Evolutionary conservation across 345 rosid genomes (phyloP), one percentile per base, ranked within the genome.

Genomic region (Pistacia vera): DNA sequence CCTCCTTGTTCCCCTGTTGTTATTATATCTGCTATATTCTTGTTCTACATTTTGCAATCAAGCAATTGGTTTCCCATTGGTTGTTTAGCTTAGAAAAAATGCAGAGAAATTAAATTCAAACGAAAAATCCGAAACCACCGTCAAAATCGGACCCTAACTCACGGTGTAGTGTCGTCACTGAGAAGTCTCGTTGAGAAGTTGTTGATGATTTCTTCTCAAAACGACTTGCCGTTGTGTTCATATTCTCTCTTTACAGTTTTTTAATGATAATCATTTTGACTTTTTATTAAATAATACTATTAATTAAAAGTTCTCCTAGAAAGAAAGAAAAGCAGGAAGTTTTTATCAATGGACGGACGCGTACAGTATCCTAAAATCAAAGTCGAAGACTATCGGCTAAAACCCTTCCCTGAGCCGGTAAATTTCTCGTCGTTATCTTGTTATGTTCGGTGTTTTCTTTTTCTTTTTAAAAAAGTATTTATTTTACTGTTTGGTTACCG

Each of bases 301-400:
- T 2, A 7, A 49, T 5, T 44, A 11, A 17, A 11, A 11, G 9
- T 41, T 41, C 8, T 41, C 46, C 46, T 41, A 14, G 36, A 12
- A 46, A 1, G 25, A 11, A 41, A 7, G 8, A 18, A 63, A 5
- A 57, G 33, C 25, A 28, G 17, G 56, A n/a, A 25, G 35, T 46
- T 49, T 55, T 12, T 20, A 12, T 38, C 70, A 57, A 81, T 74
- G 84, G 81, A 73, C 48, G 75, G 66, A 33, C 46, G 10, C 49
- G 36, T 69, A 58, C 67, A 35, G 7, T 81, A 77, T 56, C 84
- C 84, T 58, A 70, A 73, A 73, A 69, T 77, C 25, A n/a, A 57
- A 51, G 61, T 57, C 11, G 81, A 74, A 35, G 78, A 77, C n/a
- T 73, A 54, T 69, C 57, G 65, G 33, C 78, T 33, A 11, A 60